Evolutionary conservation across 2,329 filamentous ascomycete genomes (phyloP), one percentile per base, ranked within the genome.

Genomic region (Pseudogymnoascus sp.): DNA sequence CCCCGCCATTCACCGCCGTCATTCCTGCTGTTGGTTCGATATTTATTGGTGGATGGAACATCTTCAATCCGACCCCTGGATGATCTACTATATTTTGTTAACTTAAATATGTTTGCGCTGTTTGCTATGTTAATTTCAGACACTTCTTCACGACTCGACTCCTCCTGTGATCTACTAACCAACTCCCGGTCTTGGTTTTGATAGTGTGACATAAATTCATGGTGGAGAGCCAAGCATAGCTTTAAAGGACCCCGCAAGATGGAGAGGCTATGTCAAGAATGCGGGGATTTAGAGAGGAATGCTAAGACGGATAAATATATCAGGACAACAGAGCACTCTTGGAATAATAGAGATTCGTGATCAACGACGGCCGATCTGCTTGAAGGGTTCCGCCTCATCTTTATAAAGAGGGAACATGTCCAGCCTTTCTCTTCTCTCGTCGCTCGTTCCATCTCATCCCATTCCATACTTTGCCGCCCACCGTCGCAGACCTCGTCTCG

Each of bases 21-120:
- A 56, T 18, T 53, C 23, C 25, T 7, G 25, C n/a, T 36, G n/a
- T 14, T n/a, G 25, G 46, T 28, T 50, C 25, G 14, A 28, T 28
- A 28, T 16, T 53, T 53, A 53, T 31, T 53, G 46, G 46, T 53
- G 46, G 46, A 53, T 53, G 46, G 25, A 53, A 53, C 46, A 53
- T 53, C 10, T 31, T 53, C 46, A 31, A 53, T 31, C 50, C 50
- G 16, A 56, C 28, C 50, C 25, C 50, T 56, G 50, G 16, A 56
- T 14, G 16, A 18, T 34, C 10, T 14, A 34, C 28, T 21, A 21
- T 56, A 21, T 10, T 56, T 36, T 56, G 16, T 56, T 36, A 18
- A 31, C 50, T 34, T 18, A 18, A 34, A 10, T 12, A 18, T 56
- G 50, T 56, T 53, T 53, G 46, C 25, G 18, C n/a, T 56, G 50